Percentiles rank a stretch among this genome's conserved stretches.
Evolutionary conservation across 225 moss, liverwort and hornwort species (phyloP).

Genomic region (Lunularia cruciata): DNA sequence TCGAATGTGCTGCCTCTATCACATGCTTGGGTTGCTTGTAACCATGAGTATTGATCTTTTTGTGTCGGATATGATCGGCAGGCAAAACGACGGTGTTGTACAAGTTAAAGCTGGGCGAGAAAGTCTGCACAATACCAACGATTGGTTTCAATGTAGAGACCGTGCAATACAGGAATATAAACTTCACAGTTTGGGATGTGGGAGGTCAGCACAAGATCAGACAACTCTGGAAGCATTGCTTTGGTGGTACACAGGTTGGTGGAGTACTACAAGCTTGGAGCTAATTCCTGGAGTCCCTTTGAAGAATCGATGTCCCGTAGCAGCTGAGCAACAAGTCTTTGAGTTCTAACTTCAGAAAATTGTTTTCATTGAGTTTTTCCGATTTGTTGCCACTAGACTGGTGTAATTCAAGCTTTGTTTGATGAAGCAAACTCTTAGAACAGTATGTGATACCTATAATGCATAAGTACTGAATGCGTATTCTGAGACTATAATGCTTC

Average conservation of each 20-base stretch:
- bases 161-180: slow-evolving; percentile 68
- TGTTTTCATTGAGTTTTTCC: background rate
- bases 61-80: slow-evolving; percentile 33
- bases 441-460: no score
- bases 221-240: slow-evolving; percentile 64
- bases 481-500: no score
- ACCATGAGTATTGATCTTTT: no score
- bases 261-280: background rate
- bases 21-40: no score
- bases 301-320: background rate
- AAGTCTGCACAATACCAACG: slow-evolving; percentile 68
- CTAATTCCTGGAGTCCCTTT: background rate
- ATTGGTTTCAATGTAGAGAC: slow-evolving; percentile 83
- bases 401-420: no score
- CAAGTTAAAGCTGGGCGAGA: slow-evolving; percentile 63
- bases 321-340: background rate
- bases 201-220: slow-evolving; percentile 80
- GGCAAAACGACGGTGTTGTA: slow-evolving; percentile 80
- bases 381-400: no score
- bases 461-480: no score
- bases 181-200: slow-evolving; percentile 78
- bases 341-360: background rate
- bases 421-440: no score
- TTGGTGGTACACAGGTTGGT: slow-evolving; percentile 42
- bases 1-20: no score